Conservation (phyloP, 2,329 filamentous ascomycete genomes). For the Simplicillium aogashimaense region DNA sequence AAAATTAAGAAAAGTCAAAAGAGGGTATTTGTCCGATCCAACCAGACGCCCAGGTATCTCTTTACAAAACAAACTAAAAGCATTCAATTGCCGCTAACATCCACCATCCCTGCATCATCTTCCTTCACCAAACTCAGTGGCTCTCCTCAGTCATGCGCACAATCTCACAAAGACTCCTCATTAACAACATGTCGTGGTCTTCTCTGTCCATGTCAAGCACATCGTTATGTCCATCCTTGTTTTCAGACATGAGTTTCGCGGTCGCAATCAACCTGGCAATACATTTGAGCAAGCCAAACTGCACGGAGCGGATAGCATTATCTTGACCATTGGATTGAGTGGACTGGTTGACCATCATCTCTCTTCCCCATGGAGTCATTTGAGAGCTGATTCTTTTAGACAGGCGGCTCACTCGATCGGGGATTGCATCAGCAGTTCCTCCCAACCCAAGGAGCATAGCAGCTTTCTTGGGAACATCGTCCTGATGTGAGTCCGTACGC, state of each 20-base stretch:
- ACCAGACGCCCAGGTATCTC: constrained; percentile 4
- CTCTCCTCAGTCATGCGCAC: constrained; percentile 26
- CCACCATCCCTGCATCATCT: no score
- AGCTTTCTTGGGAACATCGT: constrained; percentile 40
- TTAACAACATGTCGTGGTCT: constrained; percentile 25
- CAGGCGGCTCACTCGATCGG: constrained; percentile 12
- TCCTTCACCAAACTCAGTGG: background rate
- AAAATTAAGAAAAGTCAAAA: constrained; percentile 7
- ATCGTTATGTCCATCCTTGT: constrained; percentile 16
- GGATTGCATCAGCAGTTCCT: constrained; percentile 10
- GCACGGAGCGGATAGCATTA: constrained; percentile 31
- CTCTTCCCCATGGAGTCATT: constrained; percentile 15
- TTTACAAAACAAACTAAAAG: constrained; percentile 4
- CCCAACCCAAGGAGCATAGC: constrained; percentile 39
- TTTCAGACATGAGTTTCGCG: constrained; percentile 26
- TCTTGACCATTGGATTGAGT: constrained; percentile 17
- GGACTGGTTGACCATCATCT: constrained; percentile 10
- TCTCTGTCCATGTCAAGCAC: constrained; percentile 18
- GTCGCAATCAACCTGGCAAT: constrained; percentile 41
- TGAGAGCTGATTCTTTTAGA: constrained; percentile 16
- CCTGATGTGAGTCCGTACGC: constrained; percentile 10
- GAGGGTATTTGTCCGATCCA: constrained; percentile 14
- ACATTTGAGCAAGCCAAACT: constrained; percentile 38
- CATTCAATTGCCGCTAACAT: background rate
- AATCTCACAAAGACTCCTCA: constrained; percentile 31